Base-by-base conservation (phyloP, 2,329 filamentous ascomycete species). In the Ceratocystis papillata region DNA sequence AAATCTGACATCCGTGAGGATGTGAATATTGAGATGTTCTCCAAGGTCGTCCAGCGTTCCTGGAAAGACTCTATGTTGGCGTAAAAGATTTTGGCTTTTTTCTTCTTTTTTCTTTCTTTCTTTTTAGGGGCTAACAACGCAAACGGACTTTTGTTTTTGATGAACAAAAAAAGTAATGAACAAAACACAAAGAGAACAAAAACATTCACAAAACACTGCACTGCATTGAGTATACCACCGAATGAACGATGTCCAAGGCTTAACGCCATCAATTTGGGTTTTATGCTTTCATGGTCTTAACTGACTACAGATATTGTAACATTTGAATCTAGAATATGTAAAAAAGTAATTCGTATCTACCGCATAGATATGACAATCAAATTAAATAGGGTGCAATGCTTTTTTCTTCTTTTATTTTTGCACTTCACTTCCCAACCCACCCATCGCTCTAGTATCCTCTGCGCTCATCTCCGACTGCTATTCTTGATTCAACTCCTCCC, bases 1-100 rank as follows among this genome's bases (percentile, higher is more conserved):
- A 94, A 94, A 77, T 88, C 91, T 50, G 89, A 96, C 76, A 95
- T 96, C 73, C 85, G 92, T 72, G 94, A 99, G 81, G 92, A 94
- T 70, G 94, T 99, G 73, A 90, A 88, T 77, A 87, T 96, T 68
- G 89, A 94, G 71, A 90, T 90, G 79, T 92, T 92, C 76, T 80
- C 84, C 64, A 82, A 90, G 71, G 86, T 96, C 69, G 85, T 96
- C 69, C 83, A 88, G 76, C 83, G 92, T 73, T 88, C 89, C 62
- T 96, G 91, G 81, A 91, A 96, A 79, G 88, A 93, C 45, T 61
- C 67, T 10, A 50, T 68, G 46, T 25, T 65, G 66, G 66, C 17
- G 60, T 67, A 67, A 67, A 55, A 59, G 33, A n/a, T 25, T 61
- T 15, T 33, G 15, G 46, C 17, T n/a, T 6, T n/a, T 37, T 30